Evolutionary conservation across 306 rosid genomes (phyloP).

Genomic region (Geum urbanum): DNA sequence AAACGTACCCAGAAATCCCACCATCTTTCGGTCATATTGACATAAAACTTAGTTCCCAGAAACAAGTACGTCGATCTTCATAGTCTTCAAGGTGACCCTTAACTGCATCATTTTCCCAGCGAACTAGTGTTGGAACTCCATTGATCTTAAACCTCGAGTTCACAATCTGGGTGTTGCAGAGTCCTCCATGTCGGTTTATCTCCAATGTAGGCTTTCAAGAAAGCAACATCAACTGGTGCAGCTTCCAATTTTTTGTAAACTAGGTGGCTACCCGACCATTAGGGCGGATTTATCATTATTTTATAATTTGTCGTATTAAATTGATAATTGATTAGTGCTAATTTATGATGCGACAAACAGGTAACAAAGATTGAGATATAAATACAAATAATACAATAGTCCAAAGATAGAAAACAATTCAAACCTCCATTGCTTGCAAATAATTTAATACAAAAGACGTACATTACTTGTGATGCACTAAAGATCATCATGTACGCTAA

Average conservation of each 20-base stretch:
- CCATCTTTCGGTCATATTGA: background rate
- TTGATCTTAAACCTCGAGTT: slow-evolving; percentile 70
- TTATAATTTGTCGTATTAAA: too few relatives aligned
- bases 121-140: slow-evolving; percentile 72
- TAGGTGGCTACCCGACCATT: too few relatives aligned
- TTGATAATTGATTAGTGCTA: too few relatives aligned
- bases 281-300: too few relatives aligned
- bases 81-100: slow-evolving; percentile 78
- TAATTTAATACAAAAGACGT: too few relatives aligned
- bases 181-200: slow-evolving; percentile 89
- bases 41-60: slow-evolving; percentile 35
- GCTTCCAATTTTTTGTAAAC: slow-evolving; percentile 72
- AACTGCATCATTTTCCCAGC: slow-evolving; percentile 61
- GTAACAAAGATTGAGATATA: too few relatives aligned
- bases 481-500: too few relatives aligned
- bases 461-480: too few relatives aligned
- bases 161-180: slow-evolving; percentile 69
- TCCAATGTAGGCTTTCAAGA: slow-evolving; percentile 70
- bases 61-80: slow-evolving; percentile 64
- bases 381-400: too few relatives aligned
- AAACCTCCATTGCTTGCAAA: too few relatives aligned
- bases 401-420: too few relatives aligned
- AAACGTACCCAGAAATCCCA: background rate
- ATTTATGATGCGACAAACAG: too few relatives aligned
- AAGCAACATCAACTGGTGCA: slow-evolving; percentile 48